Conservation (phyloP, 2,329 filamentous ascomycete genomes). For the Cordyceps pruinosa region DNA sequence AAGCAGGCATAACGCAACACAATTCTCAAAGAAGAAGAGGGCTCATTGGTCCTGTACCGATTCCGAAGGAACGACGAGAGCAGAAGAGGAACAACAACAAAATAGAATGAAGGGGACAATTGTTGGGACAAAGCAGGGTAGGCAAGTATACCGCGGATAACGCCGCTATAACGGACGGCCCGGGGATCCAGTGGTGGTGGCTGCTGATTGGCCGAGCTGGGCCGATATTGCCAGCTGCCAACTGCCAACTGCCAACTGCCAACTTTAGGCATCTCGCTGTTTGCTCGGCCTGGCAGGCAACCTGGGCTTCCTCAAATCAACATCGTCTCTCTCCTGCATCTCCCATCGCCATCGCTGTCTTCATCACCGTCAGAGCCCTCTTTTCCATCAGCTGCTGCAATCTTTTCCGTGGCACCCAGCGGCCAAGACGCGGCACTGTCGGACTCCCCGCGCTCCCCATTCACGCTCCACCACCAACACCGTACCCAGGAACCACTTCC, state of each 20-base stretch:
- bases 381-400: not conserved
- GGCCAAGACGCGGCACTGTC: not conserved
- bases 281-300: not conserved
- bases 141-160: not conserved
- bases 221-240: not conserved
- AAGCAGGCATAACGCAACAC: too few species aligned
- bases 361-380: not conserved
- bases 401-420: too few species aligned
- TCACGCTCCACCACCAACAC: not conserved
- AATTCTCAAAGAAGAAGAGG: too few species aligned
- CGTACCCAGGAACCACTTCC: conserved; percentile 7
- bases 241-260: not conserved
- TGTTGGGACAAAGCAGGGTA: not conserved
- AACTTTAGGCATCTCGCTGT: not conserved
- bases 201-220: not conserved
- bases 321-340: too few species aligned
- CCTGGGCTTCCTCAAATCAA: not conserved
- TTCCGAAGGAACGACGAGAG: too few species aligned
- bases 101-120: too few species aligned
- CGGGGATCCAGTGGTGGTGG: not conserved
- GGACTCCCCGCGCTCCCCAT: not conserved
- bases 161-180: not conserved
- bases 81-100: too few species aligned
- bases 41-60: too few species aligned
- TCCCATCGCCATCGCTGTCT: too few species aligned